These are phyloP conservation scores for Knoxdaviesia capensis DNA, from an alignment of 2,329 filamentous ascomycete species.

Conservation along the genomic window DNA sequence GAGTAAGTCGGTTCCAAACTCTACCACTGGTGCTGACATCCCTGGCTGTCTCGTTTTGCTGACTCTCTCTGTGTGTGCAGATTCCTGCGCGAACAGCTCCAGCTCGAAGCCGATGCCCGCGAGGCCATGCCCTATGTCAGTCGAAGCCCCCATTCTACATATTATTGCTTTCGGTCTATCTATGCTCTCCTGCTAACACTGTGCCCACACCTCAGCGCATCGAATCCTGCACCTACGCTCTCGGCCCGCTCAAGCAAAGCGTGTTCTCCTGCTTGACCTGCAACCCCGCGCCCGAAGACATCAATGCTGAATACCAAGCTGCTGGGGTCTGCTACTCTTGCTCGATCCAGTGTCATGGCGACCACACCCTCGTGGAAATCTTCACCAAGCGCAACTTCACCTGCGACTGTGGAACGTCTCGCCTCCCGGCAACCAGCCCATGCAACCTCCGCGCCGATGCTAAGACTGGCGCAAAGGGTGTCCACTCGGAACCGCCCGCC, in stretches of 20 bases:
- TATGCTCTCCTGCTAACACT: not conserved
- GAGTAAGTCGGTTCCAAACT: conserved; percentile 26
- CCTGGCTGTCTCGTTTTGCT: not conserved
- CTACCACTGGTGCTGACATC: not conserved
- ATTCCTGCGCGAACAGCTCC: conserved; percentile 76
- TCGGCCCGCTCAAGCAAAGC: conserved; percentile 70
- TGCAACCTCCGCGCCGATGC: conserved; percentile 60
- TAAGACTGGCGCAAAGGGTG: conserved; percentile 50
- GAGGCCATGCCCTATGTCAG: conserved; percentile 83
- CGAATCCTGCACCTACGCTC: conserved; percentile 75
- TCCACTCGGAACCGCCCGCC: conserved; percentile 55
- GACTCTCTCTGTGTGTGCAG: conserved; percentile 18
- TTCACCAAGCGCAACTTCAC: conserved; percentile 92
- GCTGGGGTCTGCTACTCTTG: conserved; percentile 93
- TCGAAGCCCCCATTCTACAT: conserved; percentile 1
- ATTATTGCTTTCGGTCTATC: not conserved
- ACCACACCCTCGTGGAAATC: conserved; percentile 85
- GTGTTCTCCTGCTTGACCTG: conserved; percentile 90
- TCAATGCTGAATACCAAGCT: conserved; percentile 30
- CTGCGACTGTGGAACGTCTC: conserved; percentile 85
- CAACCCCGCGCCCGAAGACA: conserved; percentile 55
- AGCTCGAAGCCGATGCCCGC: conserved; percentile 83
- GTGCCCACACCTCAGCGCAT: conserved; percentile 47
- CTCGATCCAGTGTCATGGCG: conserved; percentile 89
- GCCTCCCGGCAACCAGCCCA: conserved; percentile 47